These are phyloP conservation scores for Allomyces macrogynus DNA, from an alignment of 192 early-diverging fungal species.

Conservation along the genomic window DNA sequence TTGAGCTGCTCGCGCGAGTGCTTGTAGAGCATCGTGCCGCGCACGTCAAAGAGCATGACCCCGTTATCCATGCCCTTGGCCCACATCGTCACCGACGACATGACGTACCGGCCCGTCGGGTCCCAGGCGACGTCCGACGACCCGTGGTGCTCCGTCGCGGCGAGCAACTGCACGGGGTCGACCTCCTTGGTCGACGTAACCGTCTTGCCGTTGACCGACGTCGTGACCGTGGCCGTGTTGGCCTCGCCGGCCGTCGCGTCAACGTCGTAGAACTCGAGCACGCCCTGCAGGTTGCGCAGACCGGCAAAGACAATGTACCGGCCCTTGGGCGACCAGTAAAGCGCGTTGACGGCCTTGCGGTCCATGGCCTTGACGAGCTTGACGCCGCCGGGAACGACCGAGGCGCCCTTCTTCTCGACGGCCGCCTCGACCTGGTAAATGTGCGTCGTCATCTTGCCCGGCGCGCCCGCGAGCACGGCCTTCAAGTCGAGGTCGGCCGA, in stretches of 20 bases:
- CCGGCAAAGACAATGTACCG: slow-evolving; percentile 76
- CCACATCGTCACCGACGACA: slow-evolving; percentile 71
- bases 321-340: slow-evolving; percentile 93
- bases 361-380: slow-evolving; percentile 67
- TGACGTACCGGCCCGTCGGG: slow-evolving; percentile 88
- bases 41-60: slow-evolving; percentile 78
- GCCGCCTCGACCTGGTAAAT: slow-evolving; percentile 6
- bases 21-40: slow-evolving; percentile 58
- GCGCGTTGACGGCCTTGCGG: slow-evolving; percentile 56
- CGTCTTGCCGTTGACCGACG: background rate
- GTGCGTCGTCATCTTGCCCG: slow-evolving; percentile 8
- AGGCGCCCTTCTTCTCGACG: slow-evolving; percentile 31
- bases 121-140: slow-evolving; percentile 96
- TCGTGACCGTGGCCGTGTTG: slow-evolving; percentile 14
- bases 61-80: slow-evolving; percentile 71
- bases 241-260: slow-evolving; percentile 33
- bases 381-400: slow-evolving; percentile 35
- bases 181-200: slow-evolving; percentile 18
- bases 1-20: slow-evolving; percentile 62
- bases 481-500: slow-evolving; percentile 8
- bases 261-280: slow-evolving; percentile 84
- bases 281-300: slow-evolving; percentile 49
- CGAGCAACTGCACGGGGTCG: slow-evolving; percentile 38
- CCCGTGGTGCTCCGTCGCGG: slow-evolving; percentile 75
- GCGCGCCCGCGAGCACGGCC: slow-evolving; percentile 3